A percentile compares a stretch with the other conserved stretches of the same genome.
phyloP scores from a whole-genome alignment of 352 stramenopile species.

The Globisporangium orthogonon region DNA sequence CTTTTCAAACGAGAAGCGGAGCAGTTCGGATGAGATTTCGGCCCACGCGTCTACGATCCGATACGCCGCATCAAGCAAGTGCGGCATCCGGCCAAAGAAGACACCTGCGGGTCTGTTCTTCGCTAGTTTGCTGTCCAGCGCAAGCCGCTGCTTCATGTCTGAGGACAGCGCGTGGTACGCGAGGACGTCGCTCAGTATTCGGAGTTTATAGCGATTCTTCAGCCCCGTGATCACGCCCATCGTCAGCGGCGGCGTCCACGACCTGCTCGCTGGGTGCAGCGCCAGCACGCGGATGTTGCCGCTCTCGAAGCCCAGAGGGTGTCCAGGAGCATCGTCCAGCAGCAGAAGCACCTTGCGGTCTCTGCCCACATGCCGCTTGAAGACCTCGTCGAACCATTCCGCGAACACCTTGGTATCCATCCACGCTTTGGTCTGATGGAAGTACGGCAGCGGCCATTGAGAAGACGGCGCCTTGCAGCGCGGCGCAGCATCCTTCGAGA shows the following conservation, averaged over 20 bases:
- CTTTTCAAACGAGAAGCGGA: constrained; percentile 10
- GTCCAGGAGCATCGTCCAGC: constrained; percentile 15
- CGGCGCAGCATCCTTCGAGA: constrained; percentile 2
- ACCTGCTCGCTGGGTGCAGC: constrained; percentile 3
- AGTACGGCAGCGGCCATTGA: constrained; percentile 10
- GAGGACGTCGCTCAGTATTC: constrained; percentile 17
- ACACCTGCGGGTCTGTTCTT: constrained; percentile 7
- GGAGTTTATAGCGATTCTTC: constrained; percentile 22
- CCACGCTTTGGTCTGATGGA: constrained; percentile 13
- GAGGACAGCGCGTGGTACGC: constrained; percentile 11
- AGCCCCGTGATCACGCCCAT: constrained; percentile 16
- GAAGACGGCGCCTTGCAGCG: neutral
- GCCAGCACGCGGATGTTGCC: constrained; percentile 9
- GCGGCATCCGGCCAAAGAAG: constrained; percentile 15
- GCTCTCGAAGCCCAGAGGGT: constrained; percentile 9
- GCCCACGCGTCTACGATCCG: constrained; percentile 16
- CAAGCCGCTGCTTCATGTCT: constrained; percentile 6
- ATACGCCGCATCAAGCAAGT: constrained; percentile 16
- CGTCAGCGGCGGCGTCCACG: constrained; percentile 17
- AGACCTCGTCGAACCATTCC: constrained; percentile 13
- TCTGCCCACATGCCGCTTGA: constrained; percentile 2
- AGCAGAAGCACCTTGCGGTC: constrained; percentile 7
- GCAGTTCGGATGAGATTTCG: constrained; percentile 8
- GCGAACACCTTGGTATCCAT: constrained; percentile 11
- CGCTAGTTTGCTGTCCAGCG: constrained; percentile 5